Base-by-base conservation (phyloP, 306 rosid genomes). In the Malus sieversii region DNA sequence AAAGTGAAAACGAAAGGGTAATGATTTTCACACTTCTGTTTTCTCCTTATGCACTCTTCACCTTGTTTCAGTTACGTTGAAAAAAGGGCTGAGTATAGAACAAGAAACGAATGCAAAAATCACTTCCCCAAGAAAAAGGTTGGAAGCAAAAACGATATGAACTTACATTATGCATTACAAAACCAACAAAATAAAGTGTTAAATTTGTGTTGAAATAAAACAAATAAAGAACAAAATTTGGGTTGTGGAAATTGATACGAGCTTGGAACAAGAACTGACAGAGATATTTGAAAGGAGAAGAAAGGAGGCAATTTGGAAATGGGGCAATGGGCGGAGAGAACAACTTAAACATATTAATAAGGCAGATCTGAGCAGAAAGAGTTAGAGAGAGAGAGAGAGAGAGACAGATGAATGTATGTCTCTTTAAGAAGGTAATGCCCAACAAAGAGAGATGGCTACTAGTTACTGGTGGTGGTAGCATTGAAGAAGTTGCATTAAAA, bases 401-500 rank as follows among this genome's bases (percentile, higher is more conserved):
- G 33, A 45, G 53, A 42, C 18, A 35, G 38, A 55, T 12, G 30
- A 35, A 42, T 27, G 72, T 48, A 12, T 25, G 40, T 32, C 68
- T 76, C 68, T 69, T 68, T 23, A 22, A 42, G 66, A 77, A 74
- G 79, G 66, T 48, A 8, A 46, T 68, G 68, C 62, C 60, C 35
- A 62, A 66, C 60, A 64, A n/a, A 48, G 70, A 40, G 72, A 46
- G 72, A 61, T 74, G 68, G 79, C 38, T 5, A 10, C 66, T 65
- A 59, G 67, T 48, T 40, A n/a, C 29, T 62, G 46, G 70, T n/a
- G 85, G 65, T 66, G 81, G 46, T 59, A 81, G 89, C 92, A 89
- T 86, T 90, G 80, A 90, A 90, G 90, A 74, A 88, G 87, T 83
- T 86, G 92, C 92, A 95, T 87, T 87, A 79, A 95, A 86, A 76